Base-by-base conservation (phyloP, 345 rosid species). In the Rhizophora mangle region DNA sequence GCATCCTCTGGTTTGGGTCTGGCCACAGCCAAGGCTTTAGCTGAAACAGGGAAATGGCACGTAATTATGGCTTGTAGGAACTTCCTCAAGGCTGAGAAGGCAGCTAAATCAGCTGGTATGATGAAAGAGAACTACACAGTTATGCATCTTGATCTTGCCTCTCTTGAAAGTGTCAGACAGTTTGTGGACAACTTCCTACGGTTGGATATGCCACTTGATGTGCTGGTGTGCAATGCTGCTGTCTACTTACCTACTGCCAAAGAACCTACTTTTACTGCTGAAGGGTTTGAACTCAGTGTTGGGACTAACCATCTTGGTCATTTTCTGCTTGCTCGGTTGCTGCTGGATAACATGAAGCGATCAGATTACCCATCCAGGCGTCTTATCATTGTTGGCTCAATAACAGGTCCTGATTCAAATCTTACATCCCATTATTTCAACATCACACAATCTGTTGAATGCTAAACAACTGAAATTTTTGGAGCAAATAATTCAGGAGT, bases 301-400 rank as follows among this genome's bases (percentile, higher is more conserved):
- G 97, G 96, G 37, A 94, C 97, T n/a, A 94, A 94, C 82, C 98
- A 94, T 75, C 89, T 91, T 0, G 98, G 98, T n/a, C 98, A 94
- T 65, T 94, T 91, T 73, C 82, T 94, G 43, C 90, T 94, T 4
- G 83, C 97, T 0, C 78, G 96, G 73, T 80, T 91, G 68, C 78
- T 91, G 80, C 90, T 91, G 60, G 97, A 91, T 49, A 95, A 88
- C 60, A 31, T 94, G 76, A 78, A 86, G 68, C 64, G 91, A 64
- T 91, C 98, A 0, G 97, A 91, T 73, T 86, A 87, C 76, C 89
- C 96, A 26, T 85, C 87, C 5, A 91, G 83, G 76, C 91, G 97
- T 46, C 89, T 94, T 80, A 91, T 91, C 76, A 94, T 94, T 20
- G 97, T 94, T 22, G 98, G 97, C 63, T 94, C 98, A 19, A 91